Evolutionary conservation across 352 stramenopile genomes (phyloP).

Genomic region (Pythium oligandrum): DNA sequence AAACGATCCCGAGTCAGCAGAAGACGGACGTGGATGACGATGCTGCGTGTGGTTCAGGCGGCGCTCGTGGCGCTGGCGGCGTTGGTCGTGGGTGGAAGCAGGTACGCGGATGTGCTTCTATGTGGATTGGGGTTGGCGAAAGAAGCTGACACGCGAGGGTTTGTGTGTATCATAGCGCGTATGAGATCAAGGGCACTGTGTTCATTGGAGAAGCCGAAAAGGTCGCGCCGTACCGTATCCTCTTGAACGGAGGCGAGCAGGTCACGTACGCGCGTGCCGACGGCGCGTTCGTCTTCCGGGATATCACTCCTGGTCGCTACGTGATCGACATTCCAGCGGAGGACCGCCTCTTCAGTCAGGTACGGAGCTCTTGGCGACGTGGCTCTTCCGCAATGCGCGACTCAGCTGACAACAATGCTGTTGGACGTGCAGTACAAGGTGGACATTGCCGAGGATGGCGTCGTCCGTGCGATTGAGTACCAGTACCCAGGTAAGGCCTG

Average conservation of each 20-base stretch:
- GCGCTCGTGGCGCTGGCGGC: constrained; percentile 22
- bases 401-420: not conserved
- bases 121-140: too few relatives aligned
- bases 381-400: constrained; percentile 8
- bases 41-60: constrained; percentile 23
- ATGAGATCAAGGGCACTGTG: constrained; percentile 54
- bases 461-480: constrained; percentile 68
- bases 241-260: constrained; percentile 72
- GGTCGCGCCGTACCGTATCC: constrained; percentile 53
- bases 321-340: constrained; percentile 68
- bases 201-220: constrained; percentile 45
- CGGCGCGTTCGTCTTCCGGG: constrained; percentile 69
- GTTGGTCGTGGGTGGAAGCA: constrained; percentile 6
- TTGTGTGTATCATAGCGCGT: constrained; percentile 21
- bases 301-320: constrained; percentile 65
- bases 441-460: constrained; percentile 44
- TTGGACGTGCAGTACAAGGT: constrained; percentile 42
- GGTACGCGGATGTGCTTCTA: too few relatives aligned
- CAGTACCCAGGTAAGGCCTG: constrained; percentile 53
- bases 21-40: constrained; percentile 1
- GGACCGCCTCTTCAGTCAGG: constrained; percentile 68
- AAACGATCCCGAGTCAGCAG: too few relatives aligned
- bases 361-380: constrained; percentile 9
- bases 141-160: too few relatives aligned
- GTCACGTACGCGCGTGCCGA: constrained; percentile 58